These are phyloP conservation scores for Brettanomyces naardenensis DNA, from an alignment of 805 yeast genomes.

Conservation along the genomic window DNA sequence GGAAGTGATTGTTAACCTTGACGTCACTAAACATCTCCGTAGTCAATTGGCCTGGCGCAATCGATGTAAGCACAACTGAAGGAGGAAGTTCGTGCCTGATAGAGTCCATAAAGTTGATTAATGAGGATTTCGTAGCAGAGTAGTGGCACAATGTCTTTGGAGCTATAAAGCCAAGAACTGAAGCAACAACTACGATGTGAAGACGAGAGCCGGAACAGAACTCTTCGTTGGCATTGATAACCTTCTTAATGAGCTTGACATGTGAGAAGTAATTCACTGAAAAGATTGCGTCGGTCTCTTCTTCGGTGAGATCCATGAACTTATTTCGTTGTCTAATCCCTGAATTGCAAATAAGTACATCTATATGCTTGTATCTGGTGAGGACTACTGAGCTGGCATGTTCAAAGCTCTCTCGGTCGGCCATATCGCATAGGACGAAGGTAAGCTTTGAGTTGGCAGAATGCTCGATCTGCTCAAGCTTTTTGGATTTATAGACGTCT, in stretches of 20 bases:
- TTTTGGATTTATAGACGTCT: constrained; percentile 22
- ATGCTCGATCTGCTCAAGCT: constrained; percentile 3
- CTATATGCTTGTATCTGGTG: constrained; percentile 7
- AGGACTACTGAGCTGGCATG: constrained; percentile 19
- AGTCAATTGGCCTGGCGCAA: constrained; percentile 44
- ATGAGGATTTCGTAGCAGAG: constrained; percentile 42
- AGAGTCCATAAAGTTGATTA: constrained; percentile 36
- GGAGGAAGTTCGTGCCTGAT: constrained; percentile 31
- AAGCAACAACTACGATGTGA: constrained; percentile 36
- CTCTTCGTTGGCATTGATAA: constrained; percentile 15
- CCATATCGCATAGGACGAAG: constrained; percentile 22
- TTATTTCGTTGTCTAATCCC: constrained; percentile 34
- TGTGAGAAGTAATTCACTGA: constrained; percentile 38
- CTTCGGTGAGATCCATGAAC: constrained; percentile 19
- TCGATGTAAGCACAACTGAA: constrained; percentile 28
- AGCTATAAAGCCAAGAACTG: constrained; percentile 40
- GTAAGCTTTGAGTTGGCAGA: constrained; percentile 12
- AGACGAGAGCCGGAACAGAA: constrained; percentile 19
- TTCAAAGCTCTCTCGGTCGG: constrained; percentile 5
- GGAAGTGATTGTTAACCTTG: constrained; percentile 29
- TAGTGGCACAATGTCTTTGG: constrained; percentile 41
- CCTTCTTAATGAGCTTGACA: constrained; percentile 30
- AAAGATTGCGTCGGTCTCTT: constrained; percentile 25
- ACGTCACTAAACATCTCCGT: constrained; percentile 43
- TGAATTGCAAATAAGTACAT: constrained; percentile 40